Percentiles rank a stretch among this genome's conserved stretches.
These are phyloP conservation scores for Zalaria obscura DNA, from an alignment of 2,329 filamentous ascomycete species.

Conservation along the genomic window DNA sequence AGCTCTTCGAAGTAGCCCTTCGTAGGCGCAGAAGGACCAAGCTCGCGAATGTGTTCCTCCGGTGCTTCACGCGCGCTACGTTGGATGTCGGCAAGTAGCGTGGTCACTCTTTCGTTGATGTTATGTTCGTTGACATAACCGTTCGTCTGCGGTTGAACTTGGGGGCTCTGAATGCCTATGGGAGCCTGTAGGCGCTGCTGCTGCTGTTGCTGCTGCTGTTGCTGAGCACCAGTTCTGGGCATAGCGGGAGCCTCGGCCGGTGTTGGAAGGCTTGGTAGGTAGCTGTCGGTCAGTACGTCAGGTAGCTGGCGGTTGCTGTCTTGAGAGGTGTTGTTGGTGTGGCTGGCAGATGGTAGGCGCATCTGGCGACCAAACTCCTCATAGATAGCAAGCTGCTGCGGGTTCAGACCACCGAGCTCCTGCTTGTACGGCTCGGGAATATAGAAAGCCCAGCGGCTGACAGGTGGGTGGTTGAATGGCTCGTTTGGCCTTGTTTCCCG, in stretches of 20 bases:
- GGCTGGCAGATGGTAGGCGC: constrained; percentile 37
- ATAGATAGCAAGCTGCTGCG: constrained; percentile 89
- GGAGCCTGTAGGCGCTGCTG: constrained; percentile 15
- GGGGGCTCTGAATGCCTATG: not conserved
- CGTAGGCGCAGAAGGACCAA: constrained; percentile 39
- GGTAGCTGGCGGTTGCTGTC: constrained; percentile 46
- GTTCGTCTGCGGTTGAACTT: constrained; percentile 37
- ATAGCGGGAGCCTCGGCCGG: constrained; percentile 48
- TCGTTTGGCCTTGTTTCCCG: constrained; percentile 63
- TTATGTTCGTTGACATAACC: constrained; percentile 44
- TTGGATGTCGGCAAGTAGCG: constrained; percentile 42
- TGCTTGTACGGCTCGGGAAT: constrained; percentile 91
- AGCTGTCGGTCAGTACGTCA: constrained; percentile 48
- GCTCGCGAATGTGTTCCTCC: constrained; percentile 44
- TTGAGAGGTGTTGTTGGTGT: constrained; percentile 40
- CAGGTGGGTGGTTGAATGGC: constrained; percentile 62
- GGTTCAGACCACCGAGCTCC: constrained; percentile 67
- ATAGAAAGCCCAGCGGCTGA: constrained; percentile 84
- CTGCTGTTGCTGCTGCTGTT: constrained; percentile 18
- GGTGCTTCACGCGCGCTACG: constrained; percentile 40
- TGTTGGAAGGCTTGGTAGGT: constrained; percentile 47
- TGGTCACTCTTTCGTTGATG: constrained; percentile 38
- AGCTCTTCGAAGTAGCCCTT: constrained; percentile 45
- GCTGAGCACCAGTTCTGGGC: constrained; percentile 41
- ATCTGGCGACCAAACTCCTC: constrained; percentile 88